Base-by-base conservation (phyloP, 352 stramenopile genomes). In the Phytophthora litchii region DNA sequence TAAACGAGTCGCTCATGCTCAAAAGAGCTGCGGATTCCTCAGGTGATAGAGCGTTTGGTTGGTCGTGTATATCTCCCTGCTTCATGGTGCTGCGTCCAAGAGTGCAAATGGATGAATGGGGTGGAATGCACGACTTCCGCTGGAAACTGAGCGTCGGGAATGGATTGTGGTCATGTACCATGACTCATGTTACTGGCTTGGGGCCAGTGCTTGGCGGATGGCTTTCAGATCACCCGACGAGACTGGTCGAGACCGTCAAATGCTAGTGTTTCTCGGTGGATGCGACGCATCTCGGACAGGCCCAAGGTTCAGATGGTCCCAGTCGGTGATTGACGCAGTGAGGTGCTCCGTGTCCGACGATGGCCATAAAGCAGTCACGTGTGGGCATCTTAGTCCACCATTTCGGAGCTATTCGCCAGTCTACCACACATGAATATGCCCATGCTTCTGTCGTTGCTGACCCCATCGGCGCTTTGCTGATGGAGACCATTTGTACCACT, bases 1-100 rank as follows among this genome's bases (percentile, higher is more conserved):
- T 53, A 21, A 70, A 74, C 11, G 60, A 53, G 49, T 75, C 66
- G 46, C 60, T 75, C 50, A 71, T 71, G 23, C 29, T 75, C 17
- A 70, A 47, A 1, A 75, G 38, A 6, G 55, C 66, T 11, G 55
- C 55, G 4, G 55, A 56, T 17, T 75, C 61, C 68, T 71, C 61
- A 9, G 42, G 43, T 20, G 50, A 67, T 20, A 74, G 36, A 40
- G 50, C 49, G 13, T 59, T 40, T 2, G 32, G 32, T 16, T 37
- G 9, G 20, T 37, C 40, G 3, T 47, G 32, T 9, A 40, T 21
- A 20, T 41, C 41, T 29, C 49, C 48, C 29, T 49, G 32, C 46
- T 64, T 68, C 64, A 72, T 72, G 13, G 25, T 25, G 23, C 17
- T 50, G 40, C 25, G 53, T 48, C 14, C 43, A 13, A 21, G 19